These are phyloP conservation scores for Pseudogymnoascus sp. DNA, from an alignment of 2,329 filamentous ascomycete species.

Conservation along the genomic window DNA sequence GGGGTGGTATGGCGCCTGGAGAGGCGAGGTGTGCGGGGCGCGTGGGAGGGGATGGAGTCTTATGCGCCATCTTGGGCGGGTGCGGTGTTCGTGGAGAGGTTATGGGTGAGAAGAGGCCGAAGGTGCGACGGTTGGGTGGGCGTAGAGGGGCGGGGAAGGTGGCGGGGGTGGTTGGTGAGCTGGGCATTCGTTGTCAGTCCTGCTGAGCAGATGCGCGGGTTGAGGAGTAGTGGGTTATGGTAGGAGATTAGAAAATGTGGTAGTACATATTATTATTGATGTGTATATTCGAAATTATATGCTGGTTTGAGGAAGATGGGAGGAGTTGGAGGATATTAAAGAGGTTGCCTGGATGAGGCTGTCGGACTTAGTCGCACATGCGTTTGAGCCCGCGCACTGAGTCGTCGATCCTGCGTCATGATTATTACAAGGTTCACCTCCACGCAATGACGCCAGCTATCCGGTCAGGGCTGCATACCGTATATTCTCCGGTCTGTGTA, in stretches of 20 bases:
- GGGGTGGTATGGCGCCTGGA: constrained; percentile 62
- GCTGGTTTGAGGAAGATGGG: neutral
- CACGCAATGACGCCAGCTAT: neutral
- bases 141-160: neutral
- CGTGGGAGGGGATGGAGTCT: neutral
- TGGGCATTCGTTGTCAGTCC: neutral
- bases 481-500: neutral
- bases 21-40: constrained; percentile 25
- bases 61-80: neutral
- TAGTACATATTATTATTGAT: neutral
- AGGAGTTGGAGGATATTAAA: neutral
- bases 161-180: neutral
- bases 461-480: neutral
- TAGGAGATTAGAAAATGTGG: neutral
- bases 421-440: neutral
- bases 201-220: neutral
- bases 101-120: neutral
- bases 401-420: neutral
- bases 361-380: neutral
- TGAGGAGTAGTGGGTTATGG: neutral
- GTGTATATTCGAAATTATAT: neutral
- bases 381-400: neutral
- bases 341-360: neutral
- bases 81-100: neutral
- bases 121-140: neutral